phyloP scores from a whole-genome alignment of 805 yeast species.

The Pichia rugopelliculosa region DNA sequence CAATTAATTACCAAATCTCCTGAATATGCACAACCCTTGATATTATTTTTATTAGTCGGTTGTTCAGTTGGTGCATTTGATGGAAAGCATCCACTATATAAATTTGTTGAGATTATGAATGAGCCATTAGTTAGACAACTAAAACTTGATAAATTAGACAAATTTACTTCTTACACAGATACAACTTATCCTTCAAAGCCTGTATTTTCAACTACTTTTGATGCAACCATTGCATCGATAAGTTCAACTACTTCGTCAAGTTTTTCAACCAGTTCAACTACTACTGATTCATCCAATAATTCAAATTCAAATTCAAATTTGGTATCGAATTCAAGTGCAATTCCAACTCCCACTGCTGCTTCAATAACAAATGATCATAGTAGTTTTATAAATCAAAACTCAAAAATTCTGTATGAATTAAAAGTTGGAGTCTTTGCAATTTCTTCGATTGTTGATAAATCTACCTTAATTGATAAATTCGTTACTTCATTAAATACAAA shows the following conservation, averaged over 20 bases:
- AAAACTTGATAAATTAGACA: constrained; percentile 22
- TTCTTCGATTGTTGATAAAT: constrained; percentile 18
- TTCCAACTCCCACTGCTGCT: not conserved
- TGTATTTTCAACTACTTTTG: not conserved
- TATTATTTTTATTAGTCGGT: constrained; percentile 28
- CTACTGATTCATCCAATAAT: not conserved
- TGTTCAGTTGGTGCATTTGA: constrained; percentile 22
- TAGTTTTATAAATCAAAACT: not conserved
- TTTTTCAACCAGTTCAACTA: not conserved
- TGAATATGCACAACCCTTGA: constrained; percentile 25
- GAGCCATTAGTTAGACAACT: constrained; percentile 21
- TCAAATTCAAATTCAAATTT: constrained; percentile 3
- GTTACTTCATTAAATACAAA: constrained; percentile 12
- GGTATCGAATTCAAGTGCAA: not conserved
- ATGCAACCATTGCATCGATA: not conserved
- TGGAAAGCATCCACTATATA: constrained; percentile 23
- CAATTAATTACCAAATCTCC: constrained; percentile 20
- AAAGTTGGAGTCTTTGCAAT: constrained; percentile 23
- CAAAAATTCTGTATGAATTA: constrained; percentile 15
- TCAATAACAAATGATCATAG: not conserved
- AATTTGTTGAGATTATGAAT: constrained; percentile 22
- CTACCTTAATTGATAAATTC: constrained; percentile 11
- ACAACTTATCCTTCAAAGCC: not conserved
- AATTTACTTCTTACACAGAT: not conserved
- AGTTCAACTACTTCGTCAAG: not conserved